Evolutionary conservation across 2,329 filamentous ascomycete species (phyloP), one percentile per base, ranked within the genome.

Genomic region (Colletotrichum scovillei): DNA sequence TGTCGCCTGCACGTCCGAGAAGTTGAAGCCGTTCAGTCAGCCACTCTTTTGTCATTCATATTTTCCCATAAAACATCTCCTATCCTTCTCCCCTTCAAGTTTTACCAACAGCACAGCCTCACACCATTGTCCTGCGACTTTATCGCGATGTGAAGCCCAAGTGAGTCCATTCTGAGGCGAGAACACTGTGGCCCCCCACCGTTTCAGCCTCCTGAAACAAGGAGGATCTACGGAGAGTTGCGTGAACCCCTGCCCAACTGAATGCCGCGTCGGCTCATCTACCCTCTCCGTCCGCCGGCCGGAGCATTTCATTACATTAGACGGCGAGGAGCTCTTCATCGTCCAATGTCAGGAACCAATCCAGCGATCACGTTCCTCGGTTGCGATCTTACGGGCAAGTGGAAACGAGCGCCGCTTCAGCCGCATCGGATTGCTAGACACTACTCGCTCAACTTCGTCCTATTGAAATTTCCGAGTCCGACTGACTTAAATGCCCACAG

Each of bases 191-290:
- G 59, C 46, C 30, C 53, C 53, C 14, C 59, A 28, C 28, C 60
- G 70, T 73, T 73, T 70, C 70, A 73, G 67, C 56, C 70, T 66
- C 70, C 70, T 73, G 70, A 73, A 73, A 73, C 70, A 65, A 57
- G 67, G 67, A 73, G 67, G 58, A 69, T 59, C 52, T 42, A 38
- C 69, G 60, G 32, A 56, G 46, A n/a, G 70, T 56, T 12, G 59
- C 66, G 63, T 69, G 59, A 59, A 57, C 42, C 46, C 59, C 38
- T 38, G 9, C 35, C 28, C 28, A 12, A 65, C n/a, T n/a, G 7
- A 26, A 2, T 42, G 30, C 22, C 24, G 24, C 70, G 30, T 56
- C 35, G 55, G 49, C 32, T 16, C 11, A 60, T 65, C 60, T 73
- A 49, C 66, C 55, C 42, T 62, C 35, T 30, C 32, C 52, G 52